Base-by-base conservation (phyloP, 1,284 basidiomycete species). In the Cutaneotrichosporon cavernicola region DNA sequence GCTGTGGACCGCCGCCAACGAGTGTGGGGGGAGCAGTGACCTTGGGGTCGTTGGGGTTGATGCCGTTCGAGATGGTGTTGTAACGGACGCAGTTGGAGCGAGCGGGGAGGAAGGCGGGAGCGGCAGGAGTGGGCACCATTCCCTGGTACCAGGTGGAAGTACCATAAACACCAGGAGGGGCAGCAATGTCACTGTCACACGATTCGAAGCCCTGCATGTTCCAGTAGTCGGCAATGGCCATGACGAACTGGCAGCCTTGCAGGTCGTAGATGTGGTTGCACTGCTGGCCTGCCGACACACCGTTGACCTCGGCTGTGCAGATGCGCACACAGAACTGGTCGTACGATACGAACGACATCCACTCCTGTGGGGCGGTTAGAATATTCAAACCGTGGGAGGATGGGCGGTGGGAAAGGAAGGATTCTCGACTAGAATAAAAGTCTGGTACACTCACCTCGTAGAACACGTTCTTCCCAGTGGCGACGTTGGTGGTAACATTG, bases 191-290 rank as follows among this genome's bases (percentile, higher is more conserved):
- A 60, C 72, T 75, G 49, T 81, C 79, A 64, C 80, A 81, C 53
- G 71, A 71, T 53, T 79, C 79, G 71, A 81, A 81, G 18, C 74
- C 74, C 72, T 75, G 72, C 72, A 77, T 72, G 70, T 72, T 73
- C 75, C 78, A 80, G 63, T 71, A 76, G 69, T 75, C 68, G 59
- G 73, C 71, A 56, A 78, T 73, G 31, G 81, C 79, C 80, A 81
- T 81, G 71, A 81, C 79, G 77, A 77, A 80, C 56, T 76, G 62
- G 71, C 81, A 82, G 57, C 82, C 81, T 79, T 81, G 80, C 50
- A 77, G 73, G 70, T 81, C 77, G 52, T 81, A 70, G 50, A 76
- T 77, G 74, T 78, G 78, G 70, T 80, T 73, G 69, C 76, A 80
- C 68, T 73, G 69, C 36, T 63, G 58, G 56, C 72, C 72, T 26